Evolutionary conservation across 2,329 filamentous ascomycete genomes (phyloP), one percentile per base, ranked within the genome.

Genomic region (Alternaria sp.): DNA sequence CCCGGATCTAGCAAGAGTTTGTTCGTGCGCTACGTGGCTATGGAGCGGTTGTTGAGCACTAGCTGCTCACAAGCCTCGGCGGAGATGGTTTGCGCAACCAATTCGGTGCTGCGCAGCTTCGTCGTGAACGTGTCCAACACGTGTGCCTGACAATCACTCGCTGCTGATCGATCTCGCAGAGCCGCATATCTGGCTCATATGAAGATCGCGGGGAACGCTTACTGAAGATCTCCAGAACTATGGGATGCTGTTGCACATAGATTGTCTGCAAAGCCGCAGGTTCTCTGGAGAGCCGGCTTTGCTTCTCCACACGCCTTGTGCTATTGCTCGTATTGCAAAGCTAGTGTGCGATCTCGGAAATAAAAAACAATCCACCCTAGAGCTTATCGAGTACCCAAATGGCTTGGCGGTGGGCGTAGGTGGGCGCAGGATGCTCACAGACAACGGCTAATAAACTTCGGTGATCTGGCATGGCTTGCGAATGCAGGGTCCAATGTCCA

Each of bases 131-230:
- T 30, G 51, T 60, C 44, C 41, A 63, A 62, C 23, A 60, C 61
- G 58, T 33, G 61, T 58, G 30, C 60, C 63, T 60, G 60, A 58
- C 45, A 37, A 56, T 58, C 53, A 58, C 20, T 43, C 18, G 37
- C 25, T 28, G 60, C 55, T 56, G 51, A 60, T 63, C 55, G 51
- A 67, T 63, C 46, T 57, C 21, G 55, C 47, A 71, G 67, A 67
- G 70, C 72, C 71, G 68, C 67, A 67, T 62, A 60, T 67, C 56
- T 70, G 68, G 71, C 65, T 72, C 58, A 53, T 59, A 26, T 55
- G 54, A 61, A 63, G 64, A 67, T 55, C 55, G 66, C 60, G 63
- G 66, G 67, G 67, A 68, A 68, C 60, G 68, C 56, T 67, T 55
- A 55, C 53, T 64, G 71, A 66, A 66, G 70, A 75, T 75, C 69